A percentile compares a stretch with the other conserved stretches of the same genome.
phyloP scores from a whole-genome alignment of 805 yeast genomes.

The Naumovozyma dairenensis region DNA sequence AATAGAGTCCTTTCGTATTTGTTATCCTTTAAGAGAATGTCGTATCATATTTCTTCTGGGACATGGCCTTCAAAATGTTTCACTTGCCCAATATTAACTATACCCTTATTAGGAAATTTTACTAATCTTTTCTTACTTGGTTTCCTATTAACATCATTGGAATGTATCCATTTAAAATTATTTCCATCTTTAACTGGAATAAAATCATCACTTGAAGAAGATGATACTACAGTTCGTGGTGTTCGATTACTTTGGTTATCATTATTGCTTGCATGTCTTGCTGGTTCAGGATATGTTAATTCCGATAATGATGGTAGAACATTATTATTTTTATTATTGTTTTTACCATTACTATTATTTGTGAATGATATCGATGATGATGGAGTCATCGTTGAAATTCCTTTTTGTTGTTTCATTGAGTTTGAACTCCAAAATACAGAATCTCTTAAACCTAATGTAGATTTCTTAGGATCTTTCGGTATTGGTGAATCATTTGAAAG shows the following conservation, averaged over 20 bases:
- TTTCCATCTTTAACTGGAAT: conserved; percentile 29
- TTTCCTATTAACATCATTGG: conserved; percentile 18
- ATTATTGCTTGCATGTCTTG: not conserved
- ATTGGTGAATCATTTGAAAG: conserved; percentile 51
- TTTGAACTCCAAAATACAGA: conserved; percentile 30
- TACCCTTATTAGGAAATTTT: conserved; percentile 28
- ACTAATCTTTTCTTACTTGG: conserved; percentile 32
- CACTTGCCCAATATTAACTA: conserved; percentile 26
- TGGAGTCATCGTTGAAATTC: too few species aligned
- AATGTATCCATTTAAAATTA: conserved; percentile 24
- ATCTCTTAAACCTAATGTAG: conserved; percentile 33
- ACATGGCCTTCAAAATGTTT: conserved; percentile 26
- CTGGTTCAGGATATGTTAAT: too few species aligned
- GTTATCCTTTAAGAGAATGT: too few species aligned
- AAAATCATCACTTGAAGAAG: conserved; percentile 25
- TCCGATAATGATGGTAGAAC: conserved; percentile 2
- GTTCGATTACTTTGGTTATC: conserved; percentile 5
- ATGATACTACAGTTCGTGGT: conserved; percentile 10
- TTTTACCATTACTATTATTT: not conserved
- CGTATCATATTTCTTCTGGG: conserved; percentile 22
- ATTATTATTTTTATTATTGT: conserved; percentile 1
- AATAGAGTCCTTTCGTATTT: not conserved
- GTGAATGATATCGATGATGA: too few species aligned
- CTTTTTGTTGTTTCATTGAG: too few species aligned
- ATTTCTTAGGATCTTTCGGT: conserved; percentile 35